Percentiles rank a stretch among this genome's conserved stretches.
Conservation (phyloP, 2,329 filamentous ascomycete species). For the Graphium sp. region DNA sequence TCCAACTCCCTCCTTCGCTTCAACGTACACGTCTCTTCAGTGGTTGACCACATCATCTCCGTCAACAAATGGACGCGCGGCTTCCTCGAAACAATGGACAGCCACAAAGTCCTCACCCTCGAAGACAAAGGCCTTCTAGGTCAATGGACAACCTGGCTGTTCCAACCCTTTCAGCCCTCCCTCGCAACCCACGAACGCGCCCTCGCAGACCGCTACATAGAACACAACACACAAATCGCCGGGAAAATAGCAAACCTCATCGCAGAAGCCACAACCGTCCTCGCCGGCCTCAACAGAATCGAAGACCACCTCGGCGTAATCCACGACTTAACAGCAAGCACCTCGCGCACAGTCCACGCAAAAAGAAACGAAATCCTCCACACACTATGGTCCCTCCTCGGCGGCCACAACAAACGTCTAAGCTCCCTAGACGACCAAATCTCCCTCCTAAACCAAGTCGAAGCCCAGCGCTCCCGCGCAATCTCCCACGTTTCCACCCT, state of each 20-base stretch:
- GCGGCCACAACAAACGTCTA: slow-evolving; percentile 45
- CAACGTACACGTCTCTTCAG: slow-evolving; percentile 58
- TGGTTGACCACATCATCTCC: slow-evolving; percentile 57
- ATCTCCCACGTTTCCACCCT: slow-evolving; percentile 52
- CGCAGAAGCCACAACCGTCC: slow-evolving; percentile 49
- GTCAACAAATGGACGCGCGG: slow-evolving; percentile 63
- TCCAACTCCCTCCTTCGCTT: slow-evolving; percentile 55
- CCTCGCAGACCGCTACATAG: slow-evolving; percentile 58
- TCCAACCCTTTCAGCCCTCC: slow-evolving; percentile 46
- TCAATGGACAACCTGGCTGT: slow-evolving; percentile 24
- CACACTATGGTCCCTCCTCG: slow-evolving; percentile 57
- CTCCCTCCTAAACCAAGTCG: slow-evolving; percentile 46
- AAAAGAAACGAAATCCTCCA: slow-evolving; percentile 50
- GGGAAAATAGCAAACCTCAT: slow-evolving; percentile 54
- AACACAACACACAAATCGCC: slow-evolving; percentile 53
- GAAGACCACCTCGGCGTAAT: slow-evolving; percentile 57
- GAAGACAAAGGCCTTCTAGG: slow-evolving; percentile 15
- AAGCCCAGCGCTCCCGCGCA: slow-evolving; percentile 45
- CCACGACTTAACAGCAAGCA: slow-evolving; percentile 48
- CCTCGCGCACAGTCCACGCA: slow-evolving; percentile 38
- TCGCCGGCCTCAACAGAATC: slow-evolving; percentile 47
- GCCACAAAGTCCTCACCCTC: slow-evolving; percentile 12
- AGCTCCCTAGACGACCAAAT: slow-evolving; percentile 48
- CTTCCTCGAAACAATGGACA: slow-evolving; percentile 46
- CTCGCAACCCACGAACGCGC: slow-evolving; percentile 34